Evolutionary conservation across 1,284 basidiomycete species (phyloP).

Genomic region (Coniferiporia weirii): DNA sequence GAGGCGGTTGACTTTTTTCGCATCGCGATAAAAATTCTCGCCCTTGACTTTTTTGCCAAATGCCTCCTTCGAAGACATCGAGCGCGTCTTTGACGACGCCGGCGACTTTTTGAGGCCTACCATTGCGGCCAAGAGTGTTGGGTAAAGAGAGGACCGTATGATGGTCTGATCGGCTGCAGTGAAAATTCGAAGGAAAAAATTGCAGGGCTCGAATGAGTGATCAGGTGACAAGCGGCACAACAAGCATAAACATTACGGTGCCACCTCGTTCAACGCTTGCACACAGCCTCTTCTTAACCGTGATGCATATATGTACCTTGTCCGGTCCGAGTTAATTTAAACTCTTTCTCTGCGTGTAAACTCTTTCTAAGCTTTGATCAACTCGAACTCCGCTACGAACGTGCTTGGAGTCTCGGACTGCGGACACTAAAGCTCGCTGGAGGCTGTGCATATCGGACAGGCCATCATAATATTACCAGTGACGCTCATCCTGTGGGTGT

Average conservation of each 20-base stretch:
- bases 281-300: no score
- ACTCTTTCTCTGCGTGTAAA: neutral
- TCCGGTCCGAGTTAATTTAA: neutral
- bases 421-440: neutral
- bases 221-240: neutral
- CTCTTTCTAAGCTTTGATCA: neutral
- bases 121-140: slow-evolving; percentile 35
- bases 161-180: neutral
- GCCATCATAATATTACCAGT: no score
- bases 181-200: neutral
- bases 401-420: neutral
- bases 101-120: slow-evolving; percentile 55
- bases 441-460: neutral
- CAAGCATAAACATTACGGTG: neutral
- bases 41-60: slow-evolving; percentile 70
- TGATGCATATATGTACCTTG: neutral
- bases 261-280: no score
- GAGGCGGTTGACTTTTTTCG: slow-evolving; percentile 74
- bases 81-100: slow-evolving; percentile 41
- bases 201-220: neutral
- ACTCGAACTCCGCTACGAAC: neutral
- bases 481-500: no score
- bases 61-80: slow-evolving; percentile 12
- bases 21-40: slow-evolving; percentile 92
- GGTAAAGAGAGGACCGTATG: neutral